These are phyloP conservation scores for Dothideomycetes sp. DNA, from an alignment of 2,329 filamentous ascomycete genomes.

Conservation along the genomic window DNA sequence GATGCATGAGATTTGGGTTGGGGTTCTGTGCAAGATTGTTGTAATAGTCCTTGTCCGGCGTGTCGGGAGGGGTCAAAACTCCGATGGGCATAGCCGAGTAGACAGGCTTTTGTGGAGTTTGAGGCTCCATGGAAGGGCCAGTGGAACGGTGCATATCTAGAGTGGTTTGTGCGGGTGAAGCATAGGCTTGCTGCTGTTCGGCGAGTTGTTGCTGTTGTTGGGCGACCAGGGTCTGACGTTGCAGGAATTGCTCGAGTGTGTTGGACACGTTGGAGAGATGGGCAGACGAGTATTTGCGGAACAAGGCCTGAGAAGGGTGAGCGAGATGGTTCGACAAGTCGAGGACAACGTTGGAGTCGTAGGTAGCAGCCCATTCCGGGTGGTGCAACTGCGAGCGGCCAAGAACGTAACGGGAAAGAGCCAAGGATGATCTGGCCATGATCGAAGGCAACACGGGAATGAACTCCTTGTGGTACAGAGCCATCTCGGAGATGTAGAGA, in stretches of 20 bases:
- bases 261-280: slow-evolving; percentile 57
- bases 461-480: slow-evolving; percentile 93
- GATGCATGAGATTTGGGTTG: slow-evolving; percentile 18
- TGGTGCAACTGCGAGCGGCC: slow-evolving; percentile 63
- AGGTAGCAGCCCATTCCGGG: slow-evolving; percentile 64
- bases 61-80: slow-evolving; percentile 78
- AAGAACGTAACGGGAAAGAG: slow-evolving; percentile 77
- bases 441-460: slow-evolving; percentile 85
- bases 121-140: slow-evolving; percentile 60
- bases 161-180: slow-evolving; percentile 17
- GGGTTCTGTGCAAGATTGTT: slow-evolving; percentile 18
- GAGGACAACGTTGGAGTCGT: slow-evolving; percentile 58
- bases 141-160: slow-evolving; percentile 35
- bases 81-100: slow-evolving; percentile 59
- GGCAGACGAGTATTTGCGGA: slow-evolving; percentile 58
- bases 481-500: slow-evolving; percentile 87
- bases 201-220: slow-evolving; percentile 18
- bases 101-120: slow-evolving; percentile 70
- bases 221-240: slow-evolving; percentile 43
- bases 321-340: slow-evolving; percentile 56
- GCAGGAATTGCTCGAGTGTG: slow-evolving; percentile 57
- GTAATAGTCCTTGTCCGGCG: slow-evolving; percentile 52
- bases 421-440: slow-evolving; percentile 79
- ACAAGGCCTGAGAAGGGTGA: slow-evolving; percentile 57
- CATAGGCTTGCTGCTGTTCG: slow-evolving; percentile 15